phyloP scores from a whole-genome alignment of 2,329 filamentous ascomycete species.

The Aspergillus sclerotialis region DNA sequence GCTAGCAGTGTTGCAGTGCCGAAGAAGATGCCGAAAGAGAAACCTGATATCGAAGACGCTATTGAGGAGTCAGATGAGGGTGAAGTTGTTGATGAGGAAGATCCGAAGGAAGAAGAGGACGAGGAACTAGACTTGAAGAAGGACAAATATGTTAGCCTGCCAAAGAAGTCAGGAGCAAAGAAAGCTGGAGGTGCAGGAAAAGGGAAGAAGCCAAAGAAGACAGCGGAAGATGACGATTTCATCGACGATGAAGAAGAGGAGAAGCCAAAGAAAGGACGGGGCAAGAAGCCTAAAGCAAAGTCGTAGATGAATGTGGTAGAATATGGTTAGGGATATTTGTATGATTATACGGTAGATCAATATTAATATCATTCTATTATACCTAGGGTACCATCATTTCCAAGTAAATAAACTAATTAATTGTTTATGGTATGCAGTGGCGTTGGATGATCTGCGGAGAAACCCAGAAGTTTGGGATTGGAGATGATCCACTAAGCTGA shows the following conservation, averaged over 20 bases:
- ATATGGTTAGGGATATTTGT: background rate
- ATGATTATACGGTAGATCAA: too few relatives aligned
- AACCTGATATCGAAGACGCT: constrained; percentile 91
- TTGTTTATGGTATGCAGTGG: too few relatives aligned
- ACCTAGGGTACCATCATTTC: too few relatives aligned
- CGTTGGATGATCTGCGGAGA: too few relatives aligned
- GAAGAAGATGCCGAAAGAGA: constrained; percentile 64
- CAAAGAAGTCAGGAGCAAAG: constrained; percentile 60
- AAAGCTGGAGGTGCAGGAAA: constrained; percentile 27
- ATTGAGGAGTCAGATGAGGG: constrained; percentile 82
- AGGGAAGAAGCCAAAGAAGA: constrained; percentile 35
- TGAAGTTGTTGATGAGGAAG: constrained; percentile 48
- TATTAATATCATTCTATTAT: too few relatives aligned
- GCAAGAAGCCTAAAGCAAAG: constrained; percentile 24
- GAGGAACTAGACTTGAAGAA: constrained; percentile 80
- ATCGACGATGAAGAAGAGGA: constrained; percentile 39
- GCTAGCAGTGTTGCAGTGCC: constrained; percentile 68
- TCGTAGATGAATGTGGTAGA: constrained; percentile 5
- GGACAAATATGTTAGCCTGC: constrained; percentile 92
- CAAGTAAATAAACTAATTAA: too few relatives aligned
- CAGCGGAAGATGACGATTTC: constrained; percentile 17
- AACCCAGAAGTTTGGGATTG: too few relatives aligned
- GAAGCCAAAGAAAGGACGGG: constrained; percentile 46
- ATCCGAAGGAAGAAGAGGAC: constrained; percentile 59
- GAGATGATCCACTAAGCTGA: too few relatives aligned